Conservation (phyloP, 345 rosid species). For the Eucalyptus leucophloia region DNA sequence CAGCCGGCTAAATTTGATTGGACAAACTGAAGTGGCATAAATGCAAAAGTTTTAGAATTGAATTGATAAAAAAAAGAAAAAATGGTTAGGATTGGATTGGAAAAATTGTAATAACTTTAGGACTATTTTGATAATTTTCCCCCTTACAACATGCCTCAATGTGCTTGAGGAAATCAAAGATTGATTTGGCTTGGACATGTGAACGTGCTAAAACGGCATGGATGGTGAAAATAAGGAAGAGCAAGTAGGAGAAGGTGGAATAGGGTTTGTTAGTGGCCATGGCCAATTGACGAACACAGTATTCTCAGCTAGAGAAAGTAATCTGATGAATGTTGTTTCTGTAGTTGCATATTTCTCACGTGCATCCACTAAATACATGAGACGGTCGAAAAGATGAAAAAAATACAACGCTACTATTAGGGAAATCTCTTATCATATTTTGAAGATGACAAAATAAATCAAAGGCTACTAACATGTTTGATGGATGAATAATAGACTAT, state of each 20-base stretch:
- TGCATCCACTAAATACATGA: neutral
- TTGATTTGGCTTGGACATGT: neutral
- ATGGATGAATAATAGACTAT: too few species aligned
- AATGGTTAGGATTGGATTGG: neutral
- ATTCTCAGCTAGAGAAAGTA: neutral
- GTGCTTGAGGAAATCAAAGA: conserved; percentile 9
- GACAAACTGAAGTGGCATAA: rapidly evolving
- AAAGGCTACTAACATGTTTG: too few species aligned
- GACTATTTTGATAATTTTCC: too few species aligned
- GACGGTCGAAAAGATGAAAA: neutral
- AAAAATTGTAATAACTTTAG: too few species aligned
- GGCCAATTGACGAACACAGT: neutral
- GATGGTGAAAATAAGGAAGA: neutral
- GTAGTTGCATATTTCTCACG: neutral
- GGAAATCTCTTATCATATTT: too few species aligned
- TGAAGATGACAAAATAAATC: too few species aligned
- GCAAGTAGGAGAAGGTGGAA: neutral
- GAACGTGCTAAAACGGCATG: neutral
- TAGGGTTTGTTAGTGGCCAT: neutral
- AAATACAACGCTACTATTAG: neutral
- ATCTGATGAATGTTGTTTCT: neutral
- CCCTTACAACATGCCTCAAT: conserved; percentile 6
- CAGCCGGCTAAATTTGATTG: too few species aligned
- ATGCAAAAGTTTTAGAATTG: too few species aligned
- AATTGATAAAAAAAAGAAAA: too few species aligned